A percentile compares a stretch with the other conserved stretches of the same genome.
Evolutionary conservation across 2,329 filamentous ascomycete species (phyloP).

Genomic region (Orbilia oligospora): DNA sequence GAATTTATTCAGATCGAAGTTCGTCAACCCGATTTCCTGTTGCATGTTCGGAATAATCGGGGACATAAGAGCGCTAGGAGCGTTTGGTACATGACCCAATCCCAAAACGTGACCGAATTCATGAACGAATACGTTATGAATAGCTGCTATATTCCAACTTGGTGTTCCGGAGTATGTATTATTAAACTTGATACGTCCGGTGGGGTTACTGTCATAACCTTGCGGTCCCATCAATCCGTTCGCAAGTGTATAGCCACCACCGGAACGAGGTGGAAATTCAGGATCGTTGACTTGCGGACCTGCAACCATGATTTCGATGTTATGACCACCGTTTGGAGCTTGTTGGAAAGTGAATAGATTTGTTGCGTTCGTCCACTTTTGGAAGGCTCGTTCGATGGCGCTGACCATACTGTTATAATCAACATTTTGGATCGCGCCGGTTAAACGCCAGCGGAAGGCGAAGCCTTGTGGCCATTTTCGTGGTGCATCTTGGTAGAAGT

Average conservation of each 20-base stretch:
- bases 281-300: conserved; percentile 10
- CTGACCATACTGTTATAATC: conserved; percentile 8
- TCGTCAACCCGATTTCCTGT: conserved; percentile 10
- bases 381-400: conserved; percentile 26
- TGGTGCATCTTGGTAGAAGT: conserved; percentile 20
- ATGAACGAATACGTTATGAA: conserved; percentile 41
- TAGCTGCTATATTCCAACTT: conserved; percentile 12
- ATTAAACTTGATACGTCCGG: conserved; percentile 20
- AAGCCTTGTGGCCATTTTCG: conserved; percentile 31
- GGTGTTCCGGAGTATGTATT: conserved; percentile 21
- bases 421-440: conserved; percentile 24
- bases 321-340: conserved; percentile 9
- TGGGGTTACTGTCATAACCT: conserved; percentile 1
- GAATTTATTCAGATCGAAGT: conserved; percentile 21
- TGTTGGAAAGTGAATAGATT: conserved; percentile 20
- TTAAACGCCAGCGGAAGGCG: conserved; percentile 29
- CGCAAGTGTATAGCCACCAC: conserved; percentile 10
- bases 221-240: neutral
- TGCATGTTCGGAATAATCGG: conserved; percentile 25
- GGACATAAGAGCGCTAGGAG: conserved; percentile 19
- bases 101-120: conserved; percentile 25
- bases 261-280: conserved; percentile 1
- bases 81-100: conserved; percentile 15
- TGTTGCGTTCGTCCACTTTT: conserved; percentile 21
- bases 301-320: conserved; percentile 20